Percentiles rank a stretch among this genome's conserved stretches.
These are phyloP conservation scores for Lachnellula willkommii DNA, from an alignment of 2,329 filamentous ascomycete genomes.

Conservation along the genomic window DNA sequence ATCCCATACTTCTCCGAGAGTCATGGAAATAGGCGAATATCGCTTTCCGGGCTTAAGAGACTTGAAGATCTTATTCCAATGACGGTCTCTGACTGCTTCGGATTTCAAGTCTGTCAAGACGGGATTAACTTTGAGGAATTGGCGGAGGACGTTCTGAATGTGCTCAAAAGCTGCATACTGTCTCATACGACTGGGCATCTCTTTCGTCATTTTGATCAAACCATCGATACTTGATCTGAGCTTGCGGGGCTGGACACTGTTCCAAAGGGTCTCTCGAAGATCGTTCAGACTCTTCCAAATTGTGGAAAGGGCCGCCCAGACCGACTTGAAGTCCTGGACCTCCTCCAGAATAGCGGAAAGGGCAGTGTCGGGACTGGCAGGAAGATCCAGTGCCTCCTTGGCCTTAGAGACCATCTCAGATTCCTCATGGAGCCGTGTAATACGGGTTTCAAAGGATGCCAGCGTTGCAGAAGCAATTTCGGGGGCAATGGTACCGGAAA, in stretches of 20 bases:
- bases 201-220: conserved; percentile 95
- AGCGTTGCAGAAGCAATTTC: conserved; percentile 82
- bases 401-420: conserved; percentile 92
- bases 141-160: conserved; percentile 83
- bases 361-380: conserved; percentile 72
- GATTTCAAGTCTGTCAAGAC: conserved; percentile 88
- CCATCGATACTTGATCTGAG: conserved; percentile 83
- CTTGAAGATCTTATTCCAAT: conserved; percentile 99
- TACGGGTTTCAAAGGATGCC: conserved; percentile 73
- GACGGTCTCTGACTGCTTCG: conserved; percentile 89
- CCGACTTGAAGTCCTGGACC: conserved; percentile 97
- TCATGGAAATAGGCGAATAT: conserved; percentile 91
- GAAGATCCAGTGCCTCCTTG: conserved; percentile 91
- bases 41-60: conserved; percentile 85
- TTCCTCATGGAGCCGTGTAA: conserved; percentile 80
- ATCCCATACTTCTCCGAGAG: conserved; percentile 98
- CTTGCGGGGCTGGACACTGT: conserved; percentile 89
- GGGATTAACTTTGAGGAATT: conserved; percentile 84
- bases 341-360: conserved; percentile 86
- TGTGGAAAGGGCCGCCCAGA: conserved; percentile 91
- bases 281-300: conserved; percentile 97
- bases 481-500: conserved; percentile 88
- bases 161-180: conserved; percentile 99
- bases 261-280: conserved; percentile 88
- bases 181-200: conserved; percentile 98